phyloP scores from a whole-genome alignment of 495 filamentous ascomycete genomes.

The Penicillium paradoxum region DNA sequence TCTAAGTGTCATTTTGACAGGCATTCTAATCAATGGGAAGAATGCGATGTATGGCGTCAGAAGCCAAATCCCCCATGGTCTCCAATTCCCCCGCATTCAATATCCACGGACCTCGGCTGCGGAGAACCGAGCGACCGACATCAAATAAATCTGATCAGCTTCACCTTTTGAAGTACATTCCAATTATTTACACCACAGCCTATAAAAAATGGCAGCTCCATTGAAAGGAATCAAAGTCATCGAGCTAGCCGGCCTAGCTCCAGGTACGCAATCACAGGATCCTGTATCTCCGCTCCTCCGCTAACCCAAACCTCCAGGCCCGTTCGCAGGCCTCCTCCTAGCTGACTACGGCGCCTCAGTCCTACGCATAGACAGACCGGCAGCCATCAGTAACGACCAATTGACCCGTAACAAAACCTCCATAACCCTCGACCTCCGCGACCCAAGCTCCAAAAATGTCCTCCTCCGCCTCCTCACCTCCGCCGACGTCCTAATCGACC shows the following conservation, averaged over 20 bases:
- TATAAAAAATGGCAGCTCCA: slow-evolving; percentile 19
- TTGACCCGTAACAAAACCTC: slow-evolving; percentile 76
- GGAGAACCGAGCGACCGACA: slow-evolving; percentile 11
- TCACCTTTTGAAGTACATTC: background rate
- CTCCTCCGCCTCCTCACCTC: slow-evolving; percentile 57
- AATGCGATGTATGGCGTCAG: background rate
- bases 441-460: slow-evolving; percentile 53
- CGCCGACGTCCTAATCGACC: slow-evolving; percentile 84
- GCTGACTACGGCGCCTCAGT: slow-evolving; percentile 85
- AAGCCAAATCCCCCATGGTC: background rate
- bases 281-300: background rate
- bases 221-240: slow-evolving; percentile 74
- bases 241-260: slow-evolving; percentile 85
- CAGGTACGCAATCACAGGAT: slow-evolving; percentile 50
- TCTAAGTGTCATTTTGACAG: too few species aligned
- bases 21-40: too few species aligned
- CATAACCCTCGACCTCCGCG: slow-evolving; percentile 72
- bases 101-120: slow-evolving; percentile 33
- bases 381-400: slow-evolving; percentile 48
- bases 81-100: slow-evolving; percentile 25
- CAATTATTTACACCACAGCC: background rate
- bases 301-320: slow-evolving; percentile 52
- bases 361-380: slow-evolving; percentile 76
- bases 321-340: slow-evolving; percentile 84
- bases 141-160: background rate